Conservation (phyloP, 257 asterid genomes). For the Misopates orontium region DNA sequence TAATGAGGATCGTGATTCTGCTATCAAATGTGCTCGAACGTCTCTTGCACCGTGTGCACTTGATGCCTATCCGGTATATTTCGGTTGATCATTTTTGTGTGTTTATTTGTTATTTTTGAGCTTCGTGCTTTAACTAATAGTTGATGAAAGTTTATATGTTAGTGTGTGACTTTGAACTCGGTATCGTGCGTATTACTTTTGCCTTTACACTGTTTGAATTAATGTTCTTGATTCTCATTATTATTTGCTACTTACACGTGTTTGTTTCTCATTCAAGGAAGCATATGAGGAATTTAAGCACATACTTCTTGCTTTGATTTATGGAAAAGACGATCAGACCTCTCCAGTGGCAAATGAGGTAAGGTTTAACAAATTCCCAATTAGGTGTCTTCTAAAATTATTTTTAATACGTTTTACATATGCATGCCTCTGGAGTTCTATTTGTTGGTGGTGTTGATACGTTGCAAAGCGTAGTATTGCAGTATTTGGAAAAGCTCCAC, state of each 20-base stretch:
- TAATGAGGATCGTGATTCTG: conserved; percentile 73
- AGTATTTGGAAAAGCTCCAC: background rate
- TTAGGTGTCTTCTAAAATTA: background rate
- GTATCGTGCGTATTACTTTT: background rate
- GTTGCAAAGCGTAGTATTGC: background rate
- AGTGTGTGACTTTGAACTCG: background rate
- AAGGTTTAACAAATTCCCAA: conserved; percentile 22
- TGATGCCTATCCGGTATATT: conserved; percentile 87
- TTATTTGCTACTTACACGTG: conserved; percentile 29
- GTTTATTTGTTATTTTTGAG: background rate
- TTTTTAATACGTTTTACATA: background rate
- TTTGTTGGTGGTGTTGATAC: background rate
- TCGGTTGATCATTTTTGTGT: background rate
- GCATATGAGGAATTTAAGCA: conserved; percentile 98
- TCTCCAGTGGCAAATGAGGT: conserved; percentile 98
- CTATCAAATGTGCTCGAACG: conserved; percentile 67
- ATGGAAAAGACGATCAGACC: conserved; percentile 77
- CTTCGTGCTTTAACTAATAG: background rate
- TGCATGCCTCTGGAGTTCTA: conserved; percentile 1
- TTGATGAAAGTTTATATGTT: background rate
- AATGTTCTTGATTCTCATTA: conserved; percentile 1
- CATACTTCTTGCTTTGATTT: conserved; percentile 80
- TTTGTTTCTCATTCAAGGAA: conserved; percentile 59
- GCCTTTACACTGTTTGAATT: background rate
- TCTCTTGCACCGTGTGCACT: conserved; percentile 96